Base-by-base conservation (phyloP, 257 asterid species). In the Solanum appendiculatum region DNA sequence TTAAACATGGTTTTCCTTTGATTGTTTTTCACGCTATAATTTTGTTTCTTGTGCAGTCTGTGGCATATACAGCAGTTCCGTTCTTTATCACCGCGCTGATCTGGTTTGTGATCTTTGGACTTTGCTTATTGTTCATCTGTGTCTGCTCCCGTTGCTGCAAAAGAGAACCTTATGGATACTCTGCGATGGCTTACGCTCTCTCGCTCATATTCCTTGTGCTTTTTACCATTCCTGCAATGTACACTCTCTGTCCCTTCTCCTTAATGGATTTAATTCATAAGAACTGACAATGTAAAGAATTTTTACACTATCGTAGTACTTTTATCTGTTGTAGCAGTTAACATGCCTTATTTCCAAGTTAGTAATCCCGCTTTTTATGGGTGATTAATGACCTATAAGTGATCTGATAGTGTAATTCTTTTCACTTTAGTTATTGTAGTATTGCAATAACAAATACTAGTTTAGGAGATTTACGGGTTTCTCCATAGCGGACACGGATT, bases 161-260 rank as follows among this genome's bases (percentile, higher is more conserved):
- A 51, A 64, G 88, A 33, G 54, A 86, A 58, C 44, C 64, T 40
- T 77, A 77, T 77, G 88, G 88, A 82, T 86, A 86, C 48, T 60
- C 86, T 77, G 9, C 27, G n/a, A 27, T 29, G 48, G 88, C 88
- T 54, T 77, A 86, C 25, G 84, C 66, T 81, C 58, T 86, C 9
- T 86, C 81, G 48, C 81, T 77, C n/a, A 40, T 77, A 74, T 86
- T 86, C 46, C 88, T 86, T 36, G 40, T 21, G 54, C 78, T 86
- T 10, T 86, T 86, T 27, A 48, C 58, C 37, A 36, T 86, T 70
- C 84, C 72, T 31, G 40, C 82, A 10, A 69, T 70, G 87, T 86
- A 86, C 8, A 9, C 9, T 48, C 87, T 42, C 42, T 68, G 69
- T 25, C 21, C 42, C 11, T 84, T 64, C 60, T 31, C 12, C 16